These are phyloP conservation scores for Ceratocystis destructans DNA, from an alignment of 2,329 filamentous ascomycete species.

Conservation along the genomic window DNA sequence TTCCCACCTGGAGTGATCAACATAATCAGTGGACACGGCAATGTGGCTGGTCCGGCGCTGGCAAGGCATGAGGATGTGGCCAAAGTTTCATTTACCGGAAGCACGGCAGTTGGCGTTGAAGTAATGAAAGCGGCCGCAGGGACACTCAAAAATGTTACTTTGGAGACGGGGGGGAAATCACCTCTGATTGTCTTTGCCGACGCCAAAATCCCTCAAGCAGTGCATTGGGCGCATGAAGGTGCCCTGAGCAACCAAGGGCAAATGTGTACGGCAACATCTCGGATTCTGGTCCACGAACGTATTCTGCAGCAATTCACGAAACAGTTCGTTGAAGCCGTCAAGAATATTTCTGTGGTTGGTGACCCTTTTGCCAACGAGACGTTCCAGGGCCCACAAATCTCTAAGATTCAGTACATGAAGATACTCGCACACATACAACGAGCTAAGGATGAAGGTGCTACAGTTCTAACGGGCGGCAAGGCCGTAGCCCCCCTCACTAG, in stretches of 20 bases:
- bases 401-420: conserved; percentile 48
- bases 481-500: conserved; percentile 23
- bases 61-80: conserved; percentile 50
- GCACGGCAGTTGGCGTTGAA: conserved; percentile 50
- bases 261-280: conserved; percentile 45
- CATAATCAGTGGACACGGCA: conserved; percentile 53
- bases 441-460: conserved; percentile 50
- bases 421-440: conserved; percentile 51
- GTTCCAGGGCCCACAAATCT: conserved; percentile 56
- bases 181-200: conserved; percentile 47
- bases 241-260: conserved; percentile 45
- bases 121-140: conserved; percentile 56
- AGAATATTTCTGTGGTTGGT: conserved; percentile 43
- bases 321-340: conserved; percentile 45
- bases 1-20: conserved; percentile 63
- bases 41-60: conserved; percentile 49
- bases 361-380: conserved; percentile 50
- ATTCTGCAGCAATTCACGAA: conserved; percentile 47
- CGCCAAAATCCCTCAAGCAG: conserved; percentile 47
- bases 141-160: conserved; percentile 45
- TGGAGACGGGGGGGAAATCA: conserved; percentile 48
- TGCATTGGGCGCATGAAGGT: conserved; percentile 35
- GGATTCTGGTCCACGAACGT: conserved; percentile 44
- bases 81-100: conserved; percentile 62
- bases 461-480: conserved; percentile 33